These are phyloP conservation scores for Ophiostoma himal-ulmi DNA, from an alignment of 2,329 filamentous ascomycete genomes.

Conservation along the genomic window DNA sequence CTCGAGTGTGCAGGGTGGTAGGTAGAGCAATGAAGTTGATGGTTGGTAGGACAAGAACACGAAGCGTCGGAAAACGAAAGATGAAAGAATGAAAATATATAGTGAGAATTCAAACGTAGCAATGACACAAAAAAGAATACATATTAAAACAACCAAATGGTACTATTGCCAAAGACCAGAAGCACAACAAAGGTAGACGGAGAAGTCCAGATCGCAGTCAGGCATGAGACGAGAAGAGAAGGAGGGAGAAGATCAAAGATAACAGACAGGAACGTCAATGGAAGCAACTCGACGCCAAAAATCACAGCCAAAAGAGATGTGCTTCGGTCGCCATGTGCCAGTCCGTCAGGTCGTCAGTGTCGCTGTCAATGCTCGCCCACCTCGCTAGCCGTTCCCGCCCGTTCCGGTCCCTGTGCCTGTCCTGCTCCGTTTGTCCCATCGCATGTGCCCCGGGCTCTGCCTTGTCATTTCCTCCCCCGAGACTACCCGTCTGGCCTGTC, in stretches of 20 bases:
- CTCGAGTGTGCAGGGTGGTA: background rate
- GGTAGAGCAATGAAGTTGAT: too few species aligned
- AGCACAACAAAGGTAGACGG: background rate
- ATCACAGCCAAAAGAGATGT: constrained; percentile 3
- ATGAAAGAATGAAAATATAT: constrained; percentile 10
- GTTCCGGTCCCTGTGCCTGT: background rate
- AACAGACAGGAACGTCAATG: background rate
- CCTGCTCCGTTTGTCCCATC: background rate
- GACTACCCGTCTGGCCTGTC: constrained; percentile 1
- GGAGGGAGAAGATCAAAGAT: background rate
- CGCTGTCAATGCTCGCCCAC: background rate
- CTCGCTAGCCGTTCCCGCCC: constrained; percentile 2
- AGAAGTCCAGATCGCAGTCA: background rate
- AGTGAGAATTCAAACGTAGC: constrained; percentile 9
- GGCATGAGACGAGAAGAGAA: background rate
- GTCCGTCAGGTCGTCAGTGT: background rate
- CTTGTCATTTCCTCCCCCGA: background rate
- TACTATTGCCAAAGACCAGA: constrained; percentile 4
- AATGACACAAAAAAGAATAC: constrained; percentile 8
- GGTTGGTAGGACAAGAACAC: too few species aligned
- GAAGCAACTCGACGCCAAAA: background rate
- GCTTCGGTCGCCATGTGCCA: background rate
- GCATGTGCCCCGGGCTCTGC: background rate
- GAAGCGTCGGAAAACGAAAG: background rate
- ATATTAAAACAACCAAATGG: constrained; percentile 13